Evolutionary conservation across 2,329 filamentous ascomycete species (phyloP), one percentile per base, ranked within the genome.

Genomic region (Diplodia scrobiculata): DNA sequence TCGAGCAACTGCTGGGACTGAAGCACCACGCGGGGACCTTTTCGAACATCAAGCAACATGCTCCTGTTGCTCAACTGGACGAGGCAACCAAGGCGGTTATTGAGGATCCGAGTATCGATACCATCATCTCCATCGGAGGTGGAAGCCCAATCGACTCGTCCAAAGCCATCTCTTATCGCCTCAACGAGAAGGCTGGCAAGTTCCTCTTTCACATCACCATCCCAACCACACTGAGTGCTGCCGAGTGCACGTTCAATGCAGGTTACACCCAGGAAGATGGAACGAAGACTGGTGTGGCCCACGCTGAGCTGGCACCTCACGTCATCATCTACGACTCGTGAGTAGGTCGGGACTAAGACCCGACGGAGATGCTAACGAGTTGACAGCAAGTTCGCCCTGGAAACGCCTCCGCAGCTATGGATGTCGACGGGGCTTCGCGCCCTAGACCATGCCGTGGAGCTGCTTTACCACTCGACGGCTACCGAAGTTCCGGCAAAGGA

Each of bases 391-490:
- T 85, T 84, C 67, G 83, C 79, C 0, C 71, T 80, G 17, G 74
- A 86, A 65, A 86, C 84, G 3, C 84, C 84, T 0, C 73, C 75
- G 19, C 74, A 76, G 45, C 76, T 86, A 0, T 84, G 81, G 77
- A 72, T 83, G 59, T 80, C 79, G 62, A 86, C 84, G 0, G 84
- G 80, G 0, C 73, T 87, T 65, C 75, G 84, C 13, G 82, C 84
- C 0, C 73, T 86, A 65, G 84, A 86, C 69, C 84, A 87, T 68
- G 83, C 84, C 0, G 75, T 86, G 58, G 84, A 87, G 71, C 67
- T 80, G 1, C 73, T 84, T 67, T 85, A 85, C 69, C 82, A 86
- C 67, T 81, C 82, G 0, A 81, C 79, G 0, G 78, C 82, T 1
- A 79, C 78, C 1, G 83, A 85, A 70, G 78, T 84, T 71, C 84